Percentiles rank a stretch among this genome's conserved stretches.
Conservation (phyloP, 225 moss, liverwort and hornwort species). For the Sphagnum tenellum region DNA sequence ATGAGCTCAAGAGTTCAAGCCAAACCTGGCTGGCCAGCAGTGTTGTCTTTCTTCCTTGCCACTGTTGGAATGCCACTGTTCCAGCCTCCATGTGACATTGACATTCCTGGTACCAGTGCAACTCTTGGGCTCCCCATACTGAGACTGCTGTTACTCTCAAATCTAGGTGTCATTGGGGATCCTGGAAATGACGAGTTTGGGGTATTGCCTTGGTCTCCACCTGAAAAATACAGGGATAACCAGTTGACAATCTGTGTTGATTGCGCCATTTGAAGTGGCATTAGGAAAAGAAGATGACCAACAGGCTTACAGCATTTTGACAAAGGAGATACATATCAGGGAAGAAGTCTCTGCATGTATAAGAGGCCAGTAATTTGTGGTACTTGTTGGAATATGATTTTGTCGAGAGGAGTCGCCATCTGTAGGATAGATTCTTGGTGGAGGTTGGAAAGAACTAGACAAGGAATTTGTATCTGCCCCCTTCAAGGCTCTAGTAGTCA, state of each 20-base stretch:
- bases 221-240: not conserved
- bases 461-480: conserved; percentile 5
- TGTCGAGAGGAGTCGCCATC: conserved; percentile 9
- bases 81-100: not conserved
- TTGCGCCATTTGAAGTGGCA: too few relatives aligned
- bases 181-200: conserved; percentile 5
- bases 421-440: conserved; percentile 1
- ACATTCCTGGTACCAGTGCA: not conserved
- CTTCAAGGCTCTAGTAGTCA: not conserved
- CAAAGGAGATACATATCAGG: too few relatives aligned
- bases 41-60: conserved; percentile 1
- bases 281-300: too few relatives aligned
- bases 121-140: conserved; percentile 4
- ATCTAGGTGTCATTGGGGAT: conserved; percentile 5
- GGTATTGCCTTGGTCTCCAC: conserved; percentile 5
- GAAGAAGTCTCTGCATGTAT: not conserved
- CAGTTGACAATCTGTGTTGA: too few relatives aligned
- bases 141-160: conserved; percentile 4
- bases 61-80: not conserved
- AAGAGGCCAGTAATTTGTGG: not conserved
- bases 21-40: conserved; percentile 4
- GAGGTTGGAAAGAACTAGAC: not conserved
- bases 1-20: not conserved
- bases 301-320: too few relatives aligned
- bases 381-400: conserved; percentile 6